These are phyloP conservation scores for Apophysomyces variabilis DNA, from an alignment of 371 early-diverging fungal genomes.

Conservation along the genomic window DNA sequence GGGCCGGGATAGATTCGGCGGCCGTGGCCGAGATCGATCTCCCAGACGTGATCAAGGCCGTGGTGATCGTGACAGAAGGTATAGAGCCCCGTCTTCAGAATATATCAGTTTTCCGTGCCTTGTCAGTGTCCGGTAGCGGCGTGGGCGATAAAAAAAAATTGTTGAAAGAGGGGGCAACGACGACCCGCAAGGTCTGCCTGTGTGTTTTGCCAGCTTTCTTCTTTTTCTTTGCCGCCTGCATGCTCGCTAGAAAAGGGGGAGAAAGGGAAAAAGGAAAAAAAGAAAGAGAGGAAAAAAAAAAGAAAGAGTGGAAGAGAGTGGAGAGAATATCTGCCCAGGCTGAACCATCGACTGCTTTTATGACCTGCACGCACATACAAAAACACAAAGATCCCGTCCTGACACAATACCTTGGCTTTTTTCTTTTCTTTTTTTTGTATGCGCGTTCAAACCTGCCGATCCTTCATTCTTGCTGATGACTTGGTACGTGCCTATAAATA, in stretches of 20 bases:
- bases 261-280: slow-evolving; percentile 1
- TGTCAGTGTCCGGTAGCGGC: slow-evolving; percentile 20
- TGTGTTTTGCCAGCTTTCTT: slow-evolving; percentile 10
- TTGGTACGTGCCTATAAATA: background rate
- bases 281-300: background rate
- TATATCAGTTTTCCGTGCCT: slow-evolving; percentile 23
- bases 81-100: slow-evolving; percentile 21
- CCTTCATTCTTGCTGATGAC: background rate
- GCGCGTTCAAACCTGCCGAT: background rate
- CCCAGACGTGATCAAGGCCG: slow-evolving; percentile 32
- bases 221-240: background rate
- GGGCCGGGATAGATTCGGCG: slow-evolving; percentile 33
- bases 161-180: slow-evolving; percentile 11
- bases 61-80: slow-evolving; percentile 46
- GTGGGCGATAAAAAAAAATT: slow-evolving; percentile 10
- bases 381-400: slow-evolving; percentile 9
- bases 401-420: slow-evolving; percentile 4
- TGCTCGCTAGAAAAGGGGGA: slow-evolving; percentile 1
- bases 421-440: slow-evolving; percentile 17
- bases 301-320: slow-evolving; percentile 3
- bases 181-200: slow-evolving; percentile 12
- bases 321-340: slow-evolving; percentile 8
- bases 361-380: slow-evolving; percentile 10
- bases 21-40: slow-evolving; percentile 25
- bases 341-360: background rate